A percentile compares a stretch with the other conserved stretches of the same genome.
Conservation (phyloP, 75 land plant genomes). For the Azolla pinnata region DNA sequence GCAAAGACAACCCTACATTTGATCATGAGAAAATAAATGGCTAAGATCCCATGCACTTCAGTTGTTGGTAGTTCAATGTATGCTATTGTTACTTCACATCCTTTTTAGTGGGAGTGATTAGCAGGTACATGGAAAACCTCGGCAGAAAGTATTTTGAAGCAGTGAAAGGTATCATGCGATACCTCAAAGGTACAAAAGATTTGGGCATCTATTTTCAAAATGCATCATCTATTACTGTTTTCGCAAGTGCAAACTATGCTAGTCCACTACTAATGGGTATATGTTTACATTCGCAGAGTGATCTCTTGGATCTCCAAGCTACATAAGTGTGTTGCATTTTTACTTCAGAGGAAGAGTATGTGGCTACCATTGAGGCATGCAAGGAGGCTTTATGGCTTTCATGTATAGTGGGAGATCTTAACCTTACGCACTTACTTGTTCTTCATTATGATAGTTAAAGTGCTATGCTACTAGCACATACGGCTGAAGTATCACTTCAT, state of each 20-base stretch:
- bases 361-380: no score
- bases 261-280: slow-evolving; percentile 7
- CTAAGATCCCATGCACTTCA: slow-evolving; percentile 12
- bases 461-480: no score
- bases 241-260: slow-evolving; percentile 2
- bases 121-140: slow-evolving; percentile 19
- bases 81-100: slow-evolving; percentile 19
- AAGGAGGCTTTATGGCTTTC: no score
- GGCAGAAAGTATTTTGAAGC: slow-evolving; percentile 15
- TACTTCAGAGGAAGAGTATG: not conserved
- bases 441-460: no score
- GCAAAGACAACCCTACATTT: slow-evolving; percentile 2
- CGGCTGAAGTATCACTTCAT: no score
- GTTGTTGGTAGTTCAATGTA: slow-evolving; percentile 21
- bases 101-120: slow-evolving; percentile 13
- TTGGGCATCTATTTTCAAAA: not conserved
- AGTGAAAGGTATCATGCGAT: slow-evolving; percentile 9
- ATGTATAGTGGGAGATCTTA: no score
- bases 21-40: slow-evolving; percentile 6
- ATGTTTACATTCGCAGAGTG: not conserved
- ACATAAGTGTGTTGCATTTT: not conserved
- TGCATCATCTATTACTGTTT: not conserved
- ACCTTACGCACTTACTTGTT: no score
- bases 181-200: slow-evolving; percentile 14
- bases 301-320: slow-evolving; percentile 4